These are phyloP conservation scores for Xylaria nigripes DNA, from an alignment of 495 filamentous ascomycete genomes.

Conservation along the genomic window DNA sequence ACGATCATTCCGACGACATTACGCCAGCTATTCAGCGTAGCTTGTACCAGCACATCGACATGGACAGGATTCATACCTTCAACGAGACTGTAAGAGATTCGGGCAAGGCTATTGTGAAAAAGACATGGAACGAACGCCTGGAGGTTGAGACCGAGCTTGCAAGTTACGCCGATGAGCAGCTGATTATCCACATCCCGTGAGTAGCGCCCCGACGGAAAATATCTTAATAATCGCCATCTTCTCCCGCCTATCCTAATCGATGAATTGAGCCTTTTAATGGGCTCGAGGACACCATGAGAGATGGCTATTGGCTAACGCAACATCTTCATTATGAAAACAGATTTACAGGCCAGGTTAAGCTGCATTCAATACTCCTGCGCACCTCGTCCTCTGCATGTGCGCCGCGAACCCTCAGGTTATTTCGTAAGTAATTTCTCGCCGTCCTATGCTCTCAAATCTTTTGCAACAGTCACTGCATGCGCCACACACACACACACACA, in stretches of 20 bases:
- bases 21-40: slow-evolving; percentile 50
- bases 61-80: slow-evolving; percentile 72
- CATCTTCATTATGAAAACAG: slow-evolving; percentile 36
- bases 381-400: slow-evolving; percentile 60
- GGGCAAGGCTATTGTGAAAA: slow-evolving; percentile 70
- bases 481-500: not conserved
- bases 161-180: slow-evolving; percentile 85
- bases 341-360: slow-evolving; percentile 86
- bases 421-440: slow-evolving; percentile 27
- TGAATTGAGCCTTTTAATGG: not conserved
- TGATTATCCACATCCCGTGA: slow-evolving; percentile 88
- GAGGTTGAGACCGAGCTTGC: slow-evolving; percentile 60
- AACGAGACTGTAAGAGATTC: slow-evolving; percentile 66
- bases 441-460: not conserved
- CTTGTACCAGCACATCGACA: slow-evolving; percentile 85
- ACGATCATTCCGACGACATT: slow-evolving; percentile 78
- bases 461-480: not conserved
- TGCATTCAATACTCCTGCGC: slow-evolving; percentile 80
- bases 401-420: slow-evolving; percentile 76
- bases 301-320: not conserved
- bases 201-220: slow-evolving; percentile 26
- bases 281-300: not conserved
- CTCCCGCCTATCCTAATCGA: not conserved
- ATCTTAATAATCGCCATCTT: not conserved
- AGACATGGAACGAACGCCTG: slow-evolving; percentile 80